Evolutionary conservation across 345 rosid species (phyloP), one percentile per base, ranked within the genome.

Genomic region (Syzygium aromaticum): DNA sequence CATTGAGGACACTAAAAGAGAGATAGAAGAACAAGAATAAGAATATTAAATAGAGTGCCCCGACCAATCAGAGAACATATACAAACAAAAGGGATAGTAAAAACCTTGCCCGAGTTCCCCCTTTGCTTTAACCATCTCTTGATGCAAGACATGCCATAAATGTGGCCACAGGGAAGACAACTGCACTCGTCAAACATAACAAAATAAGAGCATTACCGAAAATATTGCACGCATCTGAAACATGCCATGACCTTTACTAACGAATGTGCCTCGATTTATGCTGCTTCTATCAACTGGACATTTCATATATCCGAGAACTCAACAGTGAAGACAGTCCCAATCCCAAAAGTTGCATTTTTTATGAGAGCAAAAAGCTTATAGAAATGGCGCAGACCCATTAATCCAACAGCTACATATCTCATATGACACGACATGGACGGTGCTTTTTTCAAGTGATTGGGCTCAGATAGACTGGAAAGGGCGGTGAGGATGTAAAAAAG

Each of bases 91-190:
- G 86, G 90, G 77, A 38, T 25, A 19, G n/a, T 33, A 54, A 90
- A 88, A 27, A 96, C 99, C 97, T 94, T 97, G 27, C 92, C 93
- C 6, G 88, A 89, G 84, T 93, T 91, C 88, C 90, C 86, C 88
- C 11, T 90, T 88, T 88, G 95, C 85, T 90, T 89, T 84, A 96
- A 85, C 99, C 99, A 97, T 88, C 90, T 96, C 64, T 89, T 92
- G 86, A 97, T 92, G 92, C 98, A 97, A 40, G 95, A 93, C 88
- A 92, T 91, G 46, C 99, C 99, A 92, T 92, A 97, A 85, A 97
- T 86, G 86, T 97, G 99, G 30, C 99, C 98, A 89, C 99, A 97
- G 86, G 97, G 98, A 87, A 97, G 97, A 90, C 98, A 97, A 88
- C 98, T 97, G 92, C 86, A 90, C 84, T 86, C 86, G 22, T 54